These are phyloP conservation scores for Lactarius hengduanensis DNA, from an alignment of 768 basidiomycete genomes.

Conservation along the genomic window DNA sequence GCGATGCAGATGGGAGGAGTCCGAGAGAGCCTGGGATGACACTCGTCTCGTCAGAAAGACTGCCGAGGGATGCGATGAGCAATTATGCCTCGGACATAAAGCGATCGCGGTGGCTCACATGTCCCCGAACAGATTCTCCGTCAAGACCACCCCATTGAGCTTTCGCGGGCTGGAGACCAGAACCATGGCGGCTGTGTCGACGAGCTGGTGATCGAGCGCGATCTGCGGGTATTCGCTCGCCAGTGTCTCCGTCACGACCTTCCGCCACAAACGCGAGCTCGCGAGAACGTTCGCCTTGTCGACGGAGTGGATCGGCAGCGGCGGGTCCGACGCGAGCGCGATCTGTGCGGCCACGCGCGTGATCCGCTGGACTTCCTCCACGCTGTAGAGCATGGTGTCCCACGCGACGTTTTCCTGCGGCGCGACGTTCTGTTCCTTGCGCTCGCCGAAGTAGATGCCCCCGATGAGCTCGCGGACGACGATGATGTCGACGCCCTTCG, in stretches of 20 bases:
- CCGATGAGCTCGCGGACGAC: slow-evolving; percentile 96
- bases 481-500: slow-evolving; percentile 84
- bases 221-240: slow-evolving; percentile 86
- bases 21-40: slow-evolving; percentile 98
- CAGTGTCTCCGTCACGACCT: slow-evolving; percentile 84
- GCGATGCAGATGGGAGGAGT: slow-evolving; percentile 91
- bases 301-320: slow-evolving; percentile 85
- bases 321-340: slow-evolving; percentile 78
- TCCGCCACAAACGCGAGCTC: slow-evolving; percentile 90
- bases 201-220: slow-evolving; percentile 84
- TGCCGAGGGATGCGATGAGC: slow-evolving; percentile 36
- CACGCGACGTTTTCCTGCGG: slow-evolving; percentile 71
- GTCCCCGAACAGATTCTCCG: slow-evolving; percentile 95
- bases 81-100: neutral
- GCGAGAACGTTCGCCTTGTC: slow-evolving; percentile 99
- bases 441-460: slow-evolving; percentile 91
- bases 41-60: slow-evolving; percentile 93
- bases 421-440: slow-evolving; percentile 77
- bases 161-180: slow-evolving; percentile 88
- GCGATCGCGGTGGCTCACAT: slow-evolving; percentile 59
- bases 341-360: slow-evolving; percentile 95
- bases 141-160: slow-evolving; percentile 92
- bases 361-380: slow-evolving; percentile 88
- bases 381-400: slow-evolving; percentile 93
- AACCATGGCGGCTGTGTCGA: slow-evolving; percentile 96